Evolutionary conservation across 257 asterid genomes (phyloP), one percentile per base, ranked within the genome.

Genomic region (Nemophila menziesii): DNA sequence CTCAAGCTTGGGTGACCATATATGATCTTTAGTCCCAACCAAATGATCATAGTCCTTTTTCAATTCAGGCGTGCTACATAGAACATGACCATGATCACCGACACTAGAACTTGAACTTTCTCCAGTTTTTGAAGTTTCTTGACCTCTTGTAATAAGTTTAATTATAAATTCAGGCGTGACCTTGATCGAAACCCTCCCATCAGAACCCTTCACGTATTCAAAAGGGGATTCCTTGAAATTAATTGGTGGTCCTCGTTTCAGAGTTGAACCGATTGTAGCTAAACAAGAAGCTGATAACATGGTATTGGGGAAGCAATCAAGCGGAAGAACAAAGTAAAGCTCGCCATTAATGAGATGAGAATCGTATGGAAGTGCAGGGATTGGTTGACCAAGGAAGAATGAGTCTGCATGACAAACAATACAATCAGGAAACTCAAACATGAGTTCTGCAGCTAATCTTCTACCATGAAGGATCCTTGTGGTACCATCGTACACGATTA

Each of bases 41-140:
- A 85, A 47, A 49, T 75, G 78, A 45, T 63, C 66, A 46, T 78
- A 81, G 20, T 73, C 85, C 61, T 71, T 75, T 72, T 69, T 67
- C 78, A 85, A 52, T 71, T 81, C 96, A 29, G 96, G 96, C 22
- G 96, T 80, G 63, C 69, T 78, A 48, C 96, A 85, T 22, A 85
- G 23, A 16, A 42, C 43, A n/a, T n/a, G n/a, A 8, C 51, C 50
- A 17, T 36, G 44, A 6, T 19, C 44, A 2, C 15, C 16, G 22
- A 15, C 6, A 12, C 15, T 20, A 5, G 15, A 5, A 5, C 19
- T 20, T 3, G 29, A 27, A 10, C 1, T 12, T 15, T 18, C 29
- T 8, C 17, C 41, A 5, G 8, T 19, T 0, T 11, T 10, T 7
- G 8, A 10, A 29, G 33, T 24, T 3, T 51, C 37, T n/a, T 39